Evolutionary conservation across 768 basidiomycete genomes (phyloP).

Genomic region (Kwoniella botswanensis): DNA sequence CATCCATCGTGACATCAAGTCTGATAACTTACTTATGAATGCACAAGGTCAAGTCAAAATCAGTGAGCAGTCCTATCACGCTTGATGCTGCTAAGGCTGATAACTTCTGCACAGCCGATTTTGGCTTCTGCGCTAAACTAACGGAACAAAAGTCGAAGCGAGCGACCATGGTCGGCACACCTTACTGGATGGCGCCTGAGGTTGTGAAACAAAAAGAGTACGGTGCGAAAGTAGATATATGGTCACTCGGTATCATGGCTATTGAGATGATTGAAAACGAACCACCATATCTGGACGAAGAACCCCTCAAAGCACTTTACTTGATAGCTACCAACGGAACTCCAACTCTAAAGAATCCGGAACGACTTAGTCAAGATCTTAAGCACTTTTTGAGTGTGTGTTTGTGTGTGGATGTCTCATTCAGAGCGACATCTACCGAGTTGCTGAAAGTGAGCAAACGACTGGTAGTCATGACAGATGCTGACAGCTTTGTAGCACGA

Average conservation of each 20-base stretch:
- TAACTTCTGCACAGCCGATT: slow-evolving; percentile 71
- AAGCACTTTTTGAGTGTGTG: slow-evolving; percentile 98
- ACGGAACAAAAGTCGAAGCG: slow-evolving; percentile 97
- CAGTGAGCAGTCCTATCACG: slow-evolving; percentile 67
- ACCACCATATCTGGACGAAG: slow-evolving; percentile 94
- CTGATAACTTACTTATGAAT: slow-evolving; percentile 92
- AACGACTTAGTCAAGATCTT: slow-evolving; percentile 84
- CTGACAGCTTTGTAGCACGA: slow-evolving; percentile 71
- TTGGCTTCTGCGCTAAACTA: slow-evolving; percentile 94
- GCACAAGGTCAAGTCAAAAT: slow-evolving; percentile 94
- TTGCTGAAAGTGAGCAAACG: background rate
- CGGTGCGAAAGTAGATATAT: slow-evolving; percentile 97
- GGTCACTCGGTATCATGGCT: slow-evolving; percentile 92
- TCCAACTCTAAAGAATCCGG: slow-evolving; percentile 95
- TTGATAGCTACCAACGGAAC: slow-evolving; percentile 98
- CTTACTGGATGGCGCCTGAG: slow-evolving; percentile 99
- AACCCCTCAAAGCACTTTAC: slow-evolving; percentile 94
- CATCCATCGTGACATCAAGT: slow-evolving; percentile 97
- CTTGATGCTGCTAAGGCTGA: background rate
- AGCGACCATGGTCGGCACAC: slow-evolving; percentile 97
- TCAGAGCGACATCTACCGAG: slow-evolving; percentile 73
- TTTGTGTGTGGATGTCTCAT: slow-evolving; percentile 93
- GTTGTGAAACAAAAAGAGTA: slow-evolving; percentile 98
- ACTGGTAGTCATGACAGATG: background rate
- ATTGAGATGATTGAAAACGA: slow-evolving; percentile 97